Evolutionary conservation across 768 basidiomycete species (phyloP).

Genomic region (Leucosporidium scottii): DNA sequence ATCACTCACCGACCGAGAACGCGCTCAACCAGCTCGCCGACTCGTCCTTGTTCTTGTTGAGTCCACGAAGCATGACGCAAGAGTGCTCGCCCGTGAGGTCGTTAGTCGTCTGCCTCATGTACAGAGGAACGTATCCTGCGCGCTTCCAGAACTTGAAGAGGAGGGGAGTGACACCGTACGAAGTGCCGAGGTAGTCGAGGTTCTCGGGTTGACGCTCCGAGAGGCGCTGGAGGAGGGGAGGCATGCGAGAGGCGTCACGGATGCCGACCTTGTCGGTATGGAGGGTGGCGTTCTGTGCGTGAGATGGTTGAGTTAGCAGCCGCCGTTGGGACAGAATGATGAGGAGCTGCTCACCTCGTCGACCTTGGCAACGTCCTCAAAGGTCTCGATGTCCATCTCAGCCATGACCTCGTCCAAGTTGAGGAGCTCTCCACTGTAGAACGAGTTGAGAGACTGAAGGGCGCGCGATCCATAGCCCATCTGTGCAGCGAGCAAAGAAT

Average conservation of each 20-base stretch:
- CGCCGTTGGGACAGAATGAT: too few relatives aligned
- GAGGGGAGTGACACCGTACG: constrained; percentile 83
- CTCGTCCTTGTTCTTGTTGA: constrained; percentile 56
- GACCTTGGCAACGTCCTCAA: constrained; percentile 51
- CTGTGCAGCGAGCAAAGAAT: constrained; percentile 44
- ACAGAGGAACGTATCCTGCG: constrained; percentile 80
- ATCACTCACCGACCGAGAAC: constrained; percentile 56
- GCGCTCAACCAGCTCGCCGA: constrained; percentile 75
- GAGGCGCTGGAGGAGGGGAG: constrained; percentile 81
- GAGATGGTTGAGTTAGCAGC: neutral
- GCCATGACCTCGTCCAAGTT: constrained; percentile 64
- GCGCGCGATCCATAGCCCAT: constrained; percentile 97
- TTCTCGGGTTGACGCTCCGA: constrained; percentile 81
- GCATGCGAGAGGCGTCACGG: constrained; percentile 70
- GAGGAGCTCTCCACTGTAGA: constrained; percentile 88
- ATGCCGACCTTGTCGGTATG: constrained; percentile 69
- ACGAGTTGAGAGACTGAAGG: constrained; percentile 74
- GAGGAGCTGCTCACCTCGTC: constrained; percentile 33
- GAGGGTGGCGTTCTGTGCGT: constrained; percentile 50
- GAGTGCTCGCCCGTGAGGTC: constrained; percentile 95
- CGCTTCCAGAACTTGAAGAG: constrained; percentile 95
- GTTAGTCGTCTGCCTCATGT: constrained; percentile 85
- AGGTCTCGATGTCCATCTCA: constrained; percentile 50
- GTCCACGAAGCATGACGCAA: constrained; percentile 84
- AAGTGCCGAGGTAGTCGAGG: constrained; percentile 91